Conservation (phyloP, 2,329 filamentous ascomycete species). For the Coleophoma eucalyptorum region DNA sequence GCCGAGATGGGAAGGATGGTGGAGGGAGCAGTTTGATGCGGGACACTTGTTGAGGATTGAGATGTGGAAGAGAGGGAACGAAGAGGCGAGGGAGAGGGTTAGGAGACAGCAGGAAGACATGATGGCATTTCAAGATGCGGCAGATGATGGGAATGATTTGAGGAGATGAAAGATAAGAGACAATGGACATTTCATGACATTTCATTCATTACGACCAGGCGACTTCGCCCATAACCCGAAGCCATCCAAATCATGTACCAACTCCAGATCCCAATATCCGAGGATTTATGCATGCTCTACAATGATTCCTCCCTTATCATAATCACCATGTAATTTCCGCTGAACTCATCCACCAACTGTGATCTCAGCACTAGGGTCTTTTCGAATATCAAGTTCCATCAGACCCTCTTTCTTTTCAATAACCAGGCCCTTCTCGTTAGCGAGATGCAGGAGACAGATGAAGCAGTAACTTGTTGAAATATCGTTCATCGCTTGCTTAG, state of each 20-base stretch:
- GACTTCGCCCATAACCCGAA: not conserved
- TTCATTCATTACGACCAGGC: not conserved
- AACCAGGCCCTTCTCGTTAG: conserved; percentile 71
- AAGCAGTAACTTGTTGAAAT: conserved; percentile 94
- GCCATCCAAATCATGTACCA: not conserved
- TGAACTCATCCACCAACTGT: conserved; percentile 24
- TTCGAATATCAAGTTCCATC: conserved; percentile 56
- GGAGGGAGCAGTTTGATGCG: conserved; percentile 46
- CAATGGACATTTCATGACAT: not conserved
- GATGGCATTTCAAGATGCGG: not conserved
- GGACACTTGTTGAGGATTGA: conserved; percentile 51
- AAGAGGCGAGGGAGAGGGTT: conserved; percentile 23
- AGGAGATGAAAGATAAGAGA: not conserved
- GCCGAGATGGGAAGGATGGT: conserved; percentile 40
- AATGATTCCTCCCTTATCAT: not conserved
- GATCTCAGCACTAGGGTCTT: conserved; percentile 58
- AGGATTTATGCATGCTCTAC: not conserved
- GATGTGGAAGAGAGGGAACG: conserved; percentile 54
- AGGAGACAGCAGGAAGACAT: conserved; percentile 1
- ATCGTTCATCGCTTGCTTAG: conserved; percentile 81
- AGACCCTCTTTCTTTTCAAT: conserved; percentile 50
- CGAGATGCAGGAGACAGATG: conserved; percentile 73
- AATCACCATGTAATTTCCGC: no score
- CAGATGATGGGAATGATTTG: not conserved
- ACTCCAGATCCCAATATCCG: not conserved